Evolutionary conservation across 2,329 filamentous ascomycete genomes (phyloP), one percentile per base, ranked within the genome.

Genomic region (Cytospora schulzeri): DNA sequence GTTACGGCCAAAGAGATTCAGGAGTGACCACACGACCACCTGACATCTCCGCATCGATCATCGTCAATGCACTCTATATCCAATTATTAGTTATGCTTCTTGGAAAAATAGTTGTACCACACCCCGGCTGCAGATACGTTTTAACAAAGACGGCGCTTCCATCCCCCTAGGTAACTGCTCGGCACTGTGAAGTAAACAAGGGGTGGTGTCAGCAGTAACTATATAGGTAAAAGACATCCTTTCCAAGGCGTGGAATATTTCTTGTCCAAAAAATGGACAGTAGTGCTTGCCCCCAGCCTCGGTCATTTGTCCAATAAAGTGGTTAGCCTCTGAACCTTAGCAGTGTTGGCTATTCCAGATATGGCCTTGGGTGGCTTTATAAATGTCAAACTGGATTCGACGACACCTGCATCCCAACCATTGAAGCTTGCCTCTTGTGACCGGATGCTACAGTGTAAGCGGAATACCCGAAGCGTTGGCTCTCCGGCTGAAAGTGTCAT

Each of bases 1-100:
- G 63, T 19, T 29, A 17, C 45, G 33, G 51, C 63, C 63, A 65
- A 53, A 62, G 45, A 65, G 63, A 22, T 62, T 35, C 6, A 22
- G 45, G 59, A 55, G 53, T 50, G 19, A 62, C 33, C 24, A 61
- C 59, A 54, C 35, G 52, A 31, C 48, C 55, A 33, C 22, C 45
- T 65, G n/a, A n/a, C 35, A 6, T 31, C 54, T 60, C 63, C 63
- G 54, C 60, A 54, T 38, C 26, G 50, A 54, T 41, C 59, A 52
- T 50, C 55, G 52, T 26, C 12, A 33, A 14, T 31, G 52, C 35
- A 50, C 33, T 24, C 11, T 22, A 38, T 35, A 15, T 29, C 52
- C 52, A 56, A 62, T 62, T 28, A 56, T 45, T 19, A 7, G 41
- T 45, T 8, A 7, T 45, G 41, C 41, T 45, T 45, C 28, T 29